Evolutionary conservation across 2,329 filamentous ascomycete genomes (phyloP), one percentile per base, ranked within the genome.

Genomic region (Trichoderma sp.): DNA sequence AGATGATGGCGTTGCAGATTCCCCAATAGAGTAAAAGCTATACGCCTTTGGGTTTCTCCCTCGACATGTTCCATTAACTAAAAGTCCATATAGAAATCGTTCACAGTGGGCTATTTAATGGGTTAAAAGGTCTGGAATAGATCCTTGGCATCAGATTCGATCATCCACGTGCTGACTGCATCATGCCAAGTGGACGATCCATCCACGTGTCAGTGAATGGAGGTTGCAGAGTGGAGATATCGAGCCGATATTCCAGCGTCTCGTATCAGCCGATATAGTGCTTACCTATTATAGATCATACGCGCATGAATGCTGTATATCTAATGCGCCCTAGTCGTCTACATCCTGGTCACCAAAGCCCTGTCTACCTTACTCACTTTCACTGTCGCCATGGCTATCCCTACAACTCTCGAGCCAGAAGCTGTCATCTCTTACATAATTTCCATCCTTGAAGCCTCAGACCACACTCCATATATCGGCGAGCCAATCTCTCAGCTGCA

Each of bases 401-500:
- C 58, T 50, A 50, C 42, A 27, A 13, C 19, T 13, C 58, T 61
- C 25, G 42, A 52, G 19, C 58, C 58, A 27, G 42, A 48, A 9
- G 45, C 29, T 5, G 15, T 61, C 19, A 32, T 42, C 10, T 61
- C 58, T 35, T 61, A 61, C 19, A 61, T 61, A 35, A 50, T 61
- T 32, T 50, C 42, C 15, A 52, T 61, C 27, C 42, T 61, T 27
- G 29, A 61, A 25, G 42, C 7, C 4, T 61, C 58, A 15, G 29
- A 61, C 19, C 25, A 61, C 27, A 61, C 58, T 25, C 58, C 58
- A 2, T 61, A 61, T 9, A 61, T 61, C 8, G 58, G 58, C 5
- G 58, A 61, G 5, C 58, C 58, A 5, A 61, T 61, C n/a, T 61
- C 58, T 13, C 58, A 61, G n/a, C 19, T 61, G 22, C 58, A 61